These are phyloP conservation scores for Magnolia changhungtana DNA, from an alignment of 164 flowering plant species.

Conservation along the genomic window DNA sequence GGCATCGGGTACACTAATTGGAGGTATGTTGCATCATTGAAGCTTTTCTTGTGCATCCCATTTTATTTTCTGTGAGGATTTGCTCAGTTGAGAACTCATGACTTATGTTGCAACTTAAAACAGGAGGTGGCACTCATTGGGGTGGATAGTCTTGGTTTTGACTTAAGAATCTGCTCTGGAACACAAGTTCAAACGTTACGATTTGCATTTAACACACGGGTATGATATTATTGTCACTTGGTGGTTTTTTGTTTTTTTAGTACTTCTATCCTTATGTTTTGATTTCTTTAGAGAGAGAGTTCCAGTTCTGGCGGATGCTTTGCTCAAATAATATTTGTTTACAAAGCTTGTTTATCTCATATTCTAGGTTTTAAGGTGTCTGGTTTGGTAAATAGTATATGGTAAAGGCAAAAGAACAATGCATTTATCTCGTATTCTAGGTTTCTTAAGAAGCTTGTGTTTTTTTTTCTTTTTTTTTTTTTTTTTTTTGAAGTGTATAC, in stretches of 20 bases:
- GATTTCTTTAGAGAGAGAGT: not conserved
- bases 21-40: not conserved
- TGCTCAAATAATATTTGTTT: not conserved
- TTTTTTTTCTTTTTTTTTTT: no score
- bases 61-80: not conserved
- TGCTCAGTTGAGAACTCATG: not conserved
- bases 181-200: slow-evolving; percentile 84
- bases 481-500: no score
- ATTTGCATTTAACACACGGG: slow-evolving; percentile 61
- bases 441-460: no score
- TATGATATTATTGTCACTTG: slow-evolving; percentile 25
- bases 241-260: not conserved
- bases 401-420: no score
- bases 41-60: not conserved
- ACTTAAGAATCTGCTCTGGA: slow-evolving; percentile 80
- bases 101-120: slow-evolving; percentile 9
- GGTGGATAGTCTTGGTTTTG: slow-evolving; percentile 81
- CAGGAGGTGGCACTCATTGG: slow-evolving; percentile 74
- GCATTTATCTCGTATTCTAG: no score
- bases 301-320: not conserved
- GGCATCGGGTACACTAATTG: not conserved
- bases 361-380: no score
- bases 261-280: not conserved
- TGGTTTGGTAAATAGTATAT: no score
- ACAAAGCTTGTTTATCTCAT: no score